A percentile compares a stretch with the other conserved stretches of the same genome.
Evolutionary conservation across 2,329 filamentous ascomycete species (phyloP).

Genomic region (Mycosphaerelloides madeirae): DNA sequence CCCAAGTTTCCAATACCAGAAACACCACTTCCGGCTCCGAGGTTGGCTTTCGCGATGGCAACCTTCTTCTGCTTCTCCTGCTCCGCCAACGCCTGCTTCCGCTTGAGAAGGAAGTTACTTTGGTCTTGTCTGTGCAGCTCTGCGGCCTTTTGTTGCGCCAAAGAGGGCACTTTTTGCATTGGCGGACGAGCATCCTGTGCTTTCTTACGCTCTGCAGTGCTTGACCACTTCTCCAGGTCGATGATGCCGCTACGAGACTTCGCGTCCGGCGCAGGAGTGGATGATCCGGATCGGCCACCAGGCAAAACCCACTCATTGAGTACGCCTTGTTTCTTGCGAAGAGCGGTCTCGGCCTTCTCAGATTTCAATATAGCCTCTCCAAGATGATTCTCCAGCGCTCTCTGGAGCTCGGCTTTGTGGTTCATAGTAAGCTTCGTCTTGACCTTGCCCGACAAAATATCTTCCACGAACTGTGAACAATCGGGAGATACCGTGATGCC

Average conservation of each 20-base stretch:
- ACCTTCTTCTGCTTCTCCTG: conserved; percentile 60
- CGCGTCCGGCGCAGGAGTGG: conserved; percentile 20
- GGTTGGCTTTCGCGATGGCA: conserved; percentile 28
- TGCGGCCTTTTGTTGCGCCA: conserved; percentile 23
- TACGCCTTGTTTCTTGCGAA: conserved; percentile 36
- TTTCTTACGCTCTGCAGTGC: conserved; percentile 16
- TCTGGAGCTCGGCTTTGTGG: conserved; percentile 76
- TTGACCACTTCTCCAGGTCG: conserved; percentile 23
- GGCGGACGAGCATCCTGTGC: conserved; percentile 28
- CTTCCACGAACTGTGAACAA: conserved; percentile 58
- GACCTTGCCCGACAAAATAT: conserved; percentile 54
- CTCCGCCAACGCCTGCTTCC: conserved; percentile 70
- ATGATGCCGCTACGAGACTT: conserved; percentile 27
- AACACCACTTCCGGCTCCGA: conserved; percentile 73
- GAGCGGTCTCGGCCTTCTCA: conserved; percentile 19
- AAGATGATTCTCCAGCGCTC: conserved; percentile 54
- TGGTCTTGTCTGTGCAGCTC: conserved; percentile 40
- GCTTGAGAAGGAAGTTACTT: conserved; percentile 64
- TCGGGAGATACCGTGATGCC: conserved; percentile 62
- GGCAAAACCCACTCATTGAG: conserved; percentile 38
- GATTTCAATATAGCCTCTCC: conserved; percentile 27
- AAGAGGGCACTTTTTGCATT: conserved; percentile 19
- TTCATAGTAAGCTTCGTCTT: conserved; percentile 75
- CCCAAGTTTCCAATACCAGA: conserved; percentile 67
- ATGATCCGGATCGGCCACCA: conserved; percentile 27